Base-by-base conservation (phyloP, 352 stramenopile species). In the Globisporangium perplexum region DNA sequence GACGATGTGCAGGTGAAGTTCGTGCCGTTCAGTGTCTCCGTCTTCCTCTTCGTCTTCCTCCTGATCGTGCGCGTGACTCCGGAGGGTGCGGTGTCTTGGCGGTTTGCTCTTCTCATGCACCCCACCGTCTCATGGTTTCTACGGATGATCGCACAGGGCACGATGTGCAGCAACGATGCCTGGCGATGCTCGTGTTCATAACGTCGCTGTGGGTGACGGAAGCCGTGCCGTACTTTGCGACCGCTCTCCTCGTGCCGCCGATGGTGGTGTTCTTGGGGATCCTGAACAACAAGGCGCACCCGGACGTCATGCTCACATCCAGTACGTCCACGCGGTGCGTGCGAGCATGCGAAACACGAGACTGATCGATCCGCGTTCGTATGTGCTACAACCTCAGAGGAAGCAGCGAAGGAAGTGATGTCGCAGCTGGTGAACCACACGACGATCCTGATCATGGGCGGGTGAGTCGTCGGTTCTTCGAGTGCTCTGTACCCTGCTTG, bases 361-460 rank as follows among this genome's bases (percentile, higher is more conserved):
- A n/a, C 26, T 2, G 26, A 30, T 2, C 36, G 7, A 15, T 17
- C 14, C 55, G 23, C 7, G 14, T 7, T 30, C 46, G 28, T 30
- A 17, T 49, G 42, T 62, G 31, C 30, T 31, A 11, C 49, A n/a
- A 30, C 23, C 10, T 44, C 54, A 88, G 81, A 90, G 48, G 57
- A 86, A 68, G 79, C 86, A 0, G 83, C 88, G 20, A 94, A 96
- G 43, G 78, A 96, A 62, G 88, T 97, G 17, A 94, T 89, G 80
- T 88, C 85, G 0, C 62, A 80, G 62, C 67, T 97, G 17, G 86
- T 97, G 48, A 96, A 97, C 65, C 87, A 96, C 72, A 97, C 89
- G 26, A 97, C 90, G 18, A 89, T 97, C 42, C 63, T 97, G 18
- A 96, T 97, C 63, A 94, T 97, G 83, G 90, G 90, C 60, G 90